Percentiles rank a stretch among this genome's conserved stretches.
These are phyloP conservation scores for Isabelozyma rhagii DNA, from an alignment of 805 yeast genomes.

Conservation along the genomic window DNA sequence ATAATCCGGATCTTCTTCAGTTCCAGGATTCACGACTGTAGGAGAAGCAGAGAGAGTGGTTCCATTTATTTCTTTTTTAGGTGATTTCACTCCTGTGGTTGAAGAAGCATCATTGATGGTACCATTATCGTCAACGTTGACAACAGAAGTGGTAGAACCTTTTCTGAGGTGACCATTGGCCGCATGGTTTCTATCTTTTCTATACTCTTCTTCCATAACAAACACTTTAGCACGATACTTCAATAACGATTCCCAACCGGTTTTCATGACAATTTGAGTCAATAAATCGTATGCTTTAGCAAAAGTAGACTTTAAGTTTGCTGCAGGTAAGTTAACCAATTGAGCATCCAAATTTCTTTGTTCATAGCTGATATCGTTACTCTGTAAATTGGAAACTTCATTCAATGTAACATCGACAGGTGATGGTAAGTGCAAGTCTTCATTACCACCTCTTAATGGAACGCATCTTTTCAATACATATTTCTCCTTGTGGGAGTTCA, in stretches of 20 bases:
- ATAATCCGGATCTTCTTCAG: slow-evolving; percentile 8
- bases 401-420: slow-evolving; percentile 72
- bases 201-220: slow-evolving; percentile 47
- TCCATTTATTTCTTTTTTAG: slow-evolving; percentile 16
- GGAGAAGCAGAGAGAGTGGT: background rate
- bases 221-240: slow-evolving; percentile 45
- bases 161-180: slow-evolving; percentile 8
- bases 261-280: slow-evolving; percentile 41
- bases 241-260: slow-evolving; percentile 45
- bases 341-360: slow-evolving; percentile 63
- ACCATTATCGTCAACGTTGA: slow-evolving; percentile 9
- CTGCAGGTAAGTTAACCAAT: slow-evolving; percentile 62
- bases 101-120: slow-evolving; percentile 28
- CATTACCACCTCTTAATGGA: slow-evolving; percentile 44
- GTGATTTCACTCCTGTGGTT: slow-evolving; percentile 36
- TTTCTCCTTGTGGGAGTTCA: slow-evolving; percentile 71
- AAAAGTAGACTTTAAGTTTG: slow-evolving; percentile 54
- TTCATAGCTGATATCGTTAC: slow-evolving; percentile 62
- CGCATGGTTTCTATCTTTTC: slow-evolving; percentile 29
- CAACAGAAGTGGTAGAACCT: slow-evolving; percentile 9
- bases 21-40: background rate
- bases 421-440: slow-evolving; percentile 67
- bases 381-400: slow-evolving; percentile 65
- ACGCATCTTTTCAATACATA: slow-evolving; percentile 59
- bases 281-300: slow-evolving; percentile 44